phyloP scores from a whole-genome alignment of 768 basidiomycete species.

The Amyloporia xantha region DNA sequence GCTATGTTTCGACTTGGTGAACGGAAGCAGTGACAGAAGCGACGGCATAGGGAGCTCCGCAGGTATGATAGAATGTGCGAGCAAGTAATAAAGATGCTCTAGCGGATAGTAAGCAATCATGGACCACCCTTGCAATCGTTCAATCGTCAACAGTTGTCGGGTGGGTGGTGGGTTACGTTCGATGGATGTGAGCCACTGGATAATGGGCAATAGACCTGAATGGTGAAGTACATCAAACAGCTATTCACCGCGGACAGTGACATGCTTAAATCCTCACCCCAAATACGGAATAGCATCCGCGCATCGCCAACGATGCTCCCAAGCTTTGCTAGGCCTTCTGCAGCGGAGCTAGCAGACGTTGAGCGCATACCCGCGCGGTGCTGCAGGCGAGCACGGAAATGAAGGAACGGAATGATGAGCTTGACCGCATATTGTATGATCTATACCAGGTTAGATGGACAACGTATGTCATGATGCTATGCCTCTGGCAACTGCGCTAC shows the following conservation, averaged over 20 bases:
- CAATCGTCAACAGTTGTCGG: conserved; percentile 62
- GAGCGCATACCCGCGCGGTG: conserved; percentile 54
- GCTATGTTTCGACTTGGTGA: conserved; percentile 11
- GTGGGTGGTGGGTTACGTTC: conserved; percentile 71
- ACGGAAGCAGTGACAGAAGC: conserved; percentile 36
- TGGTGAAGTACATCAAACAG: neutral
- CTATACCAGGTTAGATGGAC: conserved; percentile 29
- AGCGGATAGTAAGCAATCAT: conserved; percentile 80
- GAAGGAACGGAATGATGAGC: conserved; percentile 57
- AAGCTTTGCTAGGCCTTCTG: conserved; percentile 48
- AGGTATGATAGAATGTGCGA: conserved; percentile 55
- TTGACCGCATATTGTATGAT: conserved; percentile 71
- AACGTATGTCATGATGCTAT: neutral
- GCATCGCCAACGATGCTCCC: conserved; percentile 56
- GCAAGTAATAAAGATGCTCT: conserved; percentile 68
- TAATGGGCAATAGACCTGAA: conserved; percentile 67
- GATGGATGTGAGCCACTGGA: conserved; percentile 74
- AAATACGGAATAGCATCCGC: conserved; percentile 68
- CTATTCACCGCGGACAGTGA: neutral
- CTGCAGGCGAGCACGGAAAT: conserved; percentile 63
- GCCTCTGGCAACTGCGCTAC: neutral
- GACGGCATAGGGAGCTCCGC: conserved; percentile 35
- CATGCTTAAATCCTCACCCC: conserved; percentile 45
- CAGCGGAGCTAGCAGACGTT: conserved; percentile 46
- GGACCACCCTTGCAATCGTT: conserved; percentile 70